Base-by-base conservation (phyloP, 345 rosid genomes). In the Xanthoceras sorbifolium region DNA sequence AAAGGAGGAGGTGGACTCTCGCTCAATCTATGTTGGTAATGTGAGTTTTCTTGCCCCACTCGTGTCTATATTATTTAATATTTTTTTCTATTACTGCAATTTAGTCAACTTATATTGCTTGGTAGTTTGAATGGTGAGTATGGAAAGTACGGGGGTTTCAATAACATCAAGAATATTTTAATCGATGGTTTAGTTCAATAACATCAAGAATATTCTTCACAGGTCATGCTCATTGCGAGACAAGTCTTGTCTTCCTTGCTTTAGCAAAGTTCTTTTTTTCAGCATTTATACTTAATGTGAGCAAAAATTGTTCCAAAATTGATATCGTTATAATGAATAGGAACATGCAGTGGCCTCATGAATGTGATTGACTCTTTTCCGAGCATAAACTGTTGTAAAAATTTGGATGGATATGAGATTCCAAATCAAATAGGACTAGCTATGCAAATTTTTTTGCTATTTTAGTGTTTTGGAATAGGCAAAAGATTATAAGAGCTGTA, bases 1-100 rank as follows among this genome's bases (percentile, higher is more conserved):
- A 85, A 96, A 96, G 91, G 99, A 96, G 83, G 99, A 96, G 85
- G 97, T 93, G 71, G 99, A 96, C 88, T 17, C 97, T 0, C 97
- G 99, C 26, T 96, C 99, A 4, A 90, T 96, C 31, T 96, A 93
- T 78, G 99, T 96, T 64, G 99, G 99, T 81, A 96, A 96, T 88
- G 99, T 96, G 87, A 92, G 97, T 81, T 71, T 83, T 81, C 61
- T 28, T 73, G 59, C 55, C 59, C 64, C 64, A 1, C 23, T 31
- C 6, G 22, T 52, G 52, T 74, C 0, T 64, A 63, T 57, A 57
- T 14, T 73, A 28, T 40, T 68, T 60, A 46, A 23, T 34, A 17
- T 34, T 29, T n/a, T 18, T 1, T 60, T 3, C 50, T 46, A 61
- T 75, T 67, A 64, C 3, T 10, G 64, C 28, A 64, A 6, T 34